Conservation (phyloP, 106 monocot species). For the Dioscorea dumetorum region DNA sequence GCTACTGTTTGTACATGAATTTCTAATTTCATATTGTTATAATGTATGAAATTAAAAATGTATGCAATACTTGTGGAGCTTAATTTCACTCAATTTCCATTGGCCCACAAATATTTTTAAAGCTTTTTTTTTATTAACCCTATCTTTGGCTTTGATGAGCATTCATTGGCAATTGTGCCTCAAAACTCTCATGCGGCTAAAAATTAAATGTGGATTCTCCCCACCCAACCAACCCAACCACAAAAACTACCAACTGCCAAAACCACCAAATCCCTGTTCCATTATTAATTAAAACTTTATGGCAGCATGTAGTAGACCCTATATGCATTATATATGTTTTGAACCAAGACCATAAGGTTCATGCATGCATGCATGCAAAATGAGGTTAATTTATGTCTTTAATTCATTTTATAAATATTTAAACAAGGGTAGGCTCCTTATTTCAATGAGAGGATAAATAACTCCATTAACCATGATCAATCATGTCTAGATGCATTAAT, state of each 20-base stretch:
- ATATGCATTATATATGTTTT: neutral
- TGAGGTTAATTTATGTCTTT: neutral
- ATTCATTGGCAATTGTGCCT: neutral
- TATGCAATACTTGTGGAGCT: neutral
- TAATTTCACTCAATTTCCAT: neutral
- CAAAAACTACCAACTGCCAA: conserved; percentile 23
- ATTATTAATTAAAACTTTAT: neutral
- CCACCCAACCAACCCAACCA: conserved; percentile 13
- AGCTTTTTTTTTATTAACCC: neutral
- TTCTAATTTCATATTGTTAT: neutral
- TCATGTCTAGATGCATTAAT: neutral
- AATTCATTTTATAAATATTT: no score
- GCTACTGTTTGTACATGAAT: neutral
- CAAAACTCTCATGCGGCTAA: no score
- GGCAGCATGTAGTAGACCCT: neutral
- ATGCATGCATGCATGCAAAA: neutral
- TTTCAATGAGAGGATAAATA: no score
- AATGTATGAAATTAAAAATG: neutral
- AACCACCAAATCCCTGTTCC: conserved; percentile 2
- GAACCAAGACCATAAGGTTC: neutral
- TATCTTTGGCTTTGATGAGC: no score
- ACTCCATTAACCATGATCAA: neutral
- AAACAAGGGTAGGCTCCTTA: neutral
- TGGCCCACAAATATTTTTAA: neutral
- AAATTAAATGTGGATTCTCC: conserved; percentile 1